Conservation (phyloP, 2,329 filamentous ascomycete species). For the Diaporthe citriasiana region DNA sequence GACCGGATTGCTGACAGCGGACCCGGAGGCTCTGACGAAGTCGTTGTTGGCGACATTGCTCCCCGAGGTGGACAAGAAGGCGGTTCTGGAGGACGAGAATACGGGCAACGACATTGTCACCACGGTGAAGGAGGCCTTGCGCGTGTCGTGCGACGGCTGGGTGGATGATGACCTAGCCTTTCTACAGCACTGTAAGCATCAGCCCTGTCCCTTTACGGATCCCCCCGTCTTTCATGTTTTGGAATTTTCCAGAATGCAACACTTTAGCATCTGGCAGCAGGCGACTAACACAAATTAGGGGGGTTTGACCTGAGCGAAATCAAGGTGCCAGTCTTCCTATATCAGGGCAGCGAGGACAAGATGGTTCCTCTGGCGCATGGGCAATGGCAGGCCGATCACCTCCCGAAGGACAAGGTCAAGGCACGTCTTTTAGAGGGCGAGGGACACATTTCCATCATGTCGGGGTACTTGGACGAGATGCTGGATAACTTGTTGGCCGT, state of each 20-base stretch:
- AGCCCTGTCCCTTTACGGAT: no score
- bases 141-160: slow-evolving; percentile 45
- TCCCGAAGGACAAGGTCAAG: slow-evolving; percentile 43
- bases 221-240: no score
- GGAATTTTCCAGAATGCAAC: no score
- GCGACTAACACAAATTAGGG: no score
- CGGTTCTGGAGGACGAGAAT: slow-evolving; percentile 20
- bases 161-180: slow-evolving; percentile 48
- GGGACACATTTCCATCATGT: slow-evolving; percentile 44
- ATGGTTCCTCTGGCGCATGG: slow-evolving; percentile 47
- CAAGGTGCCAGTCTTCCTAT: slow-evolving; percentile 45
- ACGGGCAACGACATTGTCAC: slow-evolving; percentile 30
- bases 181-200: slow-evolving; percentile 44
- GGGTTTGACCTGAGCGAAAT: slow-evolving; percentile 47
- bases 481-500: slow-evolving; percentile 35
- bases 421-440: slow-evolving; percentile 45
- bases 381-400: slow-evolving; percentile 45
- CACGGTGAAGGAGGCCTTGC: slow-evolving; percentile 41
- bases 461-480: slow-evolving; percentile 30
- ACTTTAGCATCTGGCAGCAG: no score
- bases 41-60: slow-evolving; percentile 31
- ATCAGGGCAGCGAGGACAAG: slow-evolving; percentile 46
- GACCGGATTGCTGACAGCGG: slow-evolving; percentile 26
- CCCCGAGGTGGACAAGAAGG: slow-evolving; percentile 36
- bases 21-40: slow-evolving; percentile 25